Percentiles rank a stretch among this genome's conserved stretches.
These are phyloP conservation scores for Verticillium tricorpus DNA, from an alignment of 2,329 filamentous ascomycete species.

Conservation along the genomic window DNA sequence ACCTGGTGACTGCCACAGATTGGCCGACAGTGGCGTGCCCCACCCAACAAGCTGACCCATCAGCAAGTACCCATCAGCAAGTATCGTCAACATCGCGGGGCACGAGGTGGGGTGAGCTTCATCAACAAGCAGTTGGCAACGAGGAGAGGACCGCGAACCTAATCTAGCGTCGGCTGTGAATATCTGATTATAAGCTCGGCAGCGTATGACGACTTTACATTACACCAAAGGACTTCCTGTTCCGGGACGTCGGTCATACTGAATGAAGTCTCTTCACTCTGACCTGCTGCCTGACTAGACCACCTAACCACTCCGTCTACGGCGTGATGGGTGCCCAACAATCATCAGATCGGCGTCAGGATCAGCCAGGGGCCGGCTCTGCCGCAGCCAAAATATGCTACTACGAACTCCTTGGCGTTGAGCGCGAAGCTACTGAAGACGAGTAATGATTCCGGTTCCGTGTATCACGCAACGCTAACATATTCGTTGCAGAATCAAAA, in stretches of 20 bases:
- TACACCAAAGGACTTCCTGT: too few species aligned
- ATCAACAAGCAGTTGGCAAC: neutral
- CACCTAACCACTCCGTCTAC: too few species aligned
- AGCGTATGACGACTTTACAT: too few species aligned
- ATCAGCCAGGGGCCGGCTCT: conserved; percentile 16
- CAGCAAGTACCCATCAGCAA: neutral
- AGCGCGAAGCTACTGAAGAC: conserved; percentile 69
- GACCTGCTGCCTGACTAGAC: too few species aligned
- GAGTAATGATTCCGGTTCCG: conserved; percentile 50
- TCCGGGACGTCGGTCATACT: too few species aligned
- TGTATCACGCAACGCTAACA: conserved; percentile 3
- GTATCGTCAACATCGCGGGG: neutral
- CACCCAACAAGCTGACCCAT: neutral
- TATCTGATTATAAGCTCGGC: neutral
- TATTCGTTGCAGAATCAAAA: conserved; percentile 66
- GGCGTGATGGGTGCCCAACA: conserved; percentile 51
- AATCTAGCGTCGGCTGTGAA: neutral
- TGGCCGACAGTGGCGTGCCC: neutral
- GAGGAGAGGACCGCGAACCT: neutral
- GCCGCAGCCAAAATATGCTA: conserved; percentile 63
- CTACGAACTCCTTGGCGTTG: conserved; percentile 77
- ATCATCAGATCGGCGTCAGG: conserved; percentile 35
- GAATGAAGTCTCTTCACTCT: too few species aligned
- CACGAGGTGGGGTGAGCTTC: neutral
- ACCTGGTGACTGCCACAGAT: too few species aligned